Conservation (phyloP, 768 basidiomycete species). For the Leccinum disarticulatum region DNA sequence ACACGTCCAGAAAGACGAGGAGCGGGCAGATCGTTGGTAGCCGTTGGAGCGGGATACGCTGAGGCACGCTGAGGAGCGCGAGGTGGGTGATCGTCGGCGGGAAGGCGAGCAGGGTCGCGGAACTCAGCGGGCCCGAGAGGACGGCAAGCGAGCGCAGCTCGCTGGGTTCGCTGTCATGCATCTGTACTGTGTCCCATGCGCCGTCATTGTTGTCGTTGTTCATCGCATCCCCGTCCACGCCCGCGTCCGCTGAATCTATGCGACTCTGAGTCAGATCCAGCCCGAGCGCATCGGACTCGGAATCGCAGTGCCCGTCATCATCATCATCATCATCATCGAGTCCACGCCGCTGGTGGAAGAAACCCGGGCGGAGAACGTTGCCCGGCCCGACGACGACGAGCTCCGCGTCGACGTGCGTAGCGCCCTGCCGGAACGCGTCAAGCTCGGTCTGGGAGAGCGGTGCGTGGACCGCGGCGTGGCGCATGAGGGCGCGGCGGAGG, state of each 20-base stretch:
- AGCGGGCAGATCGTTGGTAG: conserved; percentile 60
- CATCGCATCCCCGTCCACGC: neutral
- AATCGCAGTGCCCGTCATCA: neutral
- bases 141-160: conserved; percentile 50
- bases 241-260: too few species aligned
- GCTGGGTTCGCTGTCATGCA: conserved; percentile 32
- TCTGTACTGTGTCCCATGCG: conserved; percentile 43
- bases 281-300: neutral
- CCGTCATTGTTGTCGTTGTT: neutral
- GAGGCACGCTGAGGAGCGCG: conserved; percentile 52
- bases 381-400: conserved; percentile 61
- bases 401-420: conserved; percentile 62
- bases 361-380: conserved; percentile 42
- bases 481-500: conserved; percentile 56
- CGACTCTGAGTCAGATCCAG: neutral
- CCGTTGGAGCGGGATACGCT: conserved; percentile 51
- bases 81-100: conserved; percentile 67
- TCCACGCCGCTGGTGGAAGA: conserved; percentile 33
- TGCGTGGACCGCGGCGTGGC: conserved; percentile 54
- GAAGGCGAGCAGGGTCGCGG: conserved; percentile 46
- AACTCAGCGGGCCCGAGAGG: conserved; percentile 46
- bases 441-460: conserved; percentile 55
- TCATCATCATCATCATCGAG: neutral
- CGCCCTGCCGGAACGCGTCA: conserved; percentile 46
- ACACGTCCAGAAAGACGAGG: conserved; percentile 64